phyloP scores from a whole-genome alignment of 202 grass and related monocot genomes.

The Schoenoplectus triqueter region DNA sequence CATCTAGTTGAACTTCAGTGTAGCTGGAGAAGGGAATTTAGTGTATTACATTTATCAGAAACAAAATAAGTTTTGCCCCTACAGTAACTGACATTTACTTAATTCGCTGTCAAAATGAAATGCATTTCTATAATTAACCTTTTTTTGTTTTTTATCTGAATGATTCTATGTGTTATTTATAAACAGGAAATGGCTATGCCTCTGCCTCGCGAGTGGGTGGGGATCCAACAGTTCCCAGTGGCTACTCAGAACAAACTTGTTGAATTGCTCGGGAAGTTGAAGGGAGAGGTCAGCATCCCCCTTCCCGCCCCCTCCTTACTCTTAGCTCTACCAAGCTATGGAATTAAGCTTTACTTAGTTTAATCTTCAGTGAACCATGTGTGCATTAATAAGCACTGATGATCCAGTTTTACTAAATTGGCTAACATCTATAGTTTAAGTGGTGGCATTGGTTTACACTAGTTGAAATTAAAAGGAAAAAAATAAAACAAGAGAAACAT shows the following conservation, averaged over 20 bases:
- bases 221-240: conserved; percentile 49
- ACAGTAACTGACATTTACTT: not conserved
- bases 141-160: not conserved
- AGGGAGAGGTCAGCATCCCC: conserved; percentile 25
- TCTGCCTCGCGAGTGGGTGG: conserved; percentile 44
- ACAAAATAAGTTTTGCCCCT: not conserved
- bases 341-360: not conserved
- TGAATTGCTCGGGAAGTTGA: conserved; percentile 40
- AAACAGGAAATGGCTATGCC: conserved; percentile 38
- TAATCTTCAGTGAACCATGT: not conserved
- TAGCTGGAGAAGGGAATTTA: not conserved
- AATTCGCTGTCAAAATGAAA: not conserved
- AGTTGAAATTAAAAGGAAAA: not conserved
- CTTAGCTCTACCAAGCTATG: not conserved
- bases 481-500: conserved; percentile 5
- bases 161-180: not conserved
- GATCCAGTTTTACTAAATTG: not conserved
- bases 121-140: not conserved
- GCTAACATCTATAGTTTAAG: not conserved
- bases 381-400: not conserved
- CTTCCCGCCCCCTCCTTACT: not conserved
- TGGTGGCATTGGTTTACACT: not conserved
- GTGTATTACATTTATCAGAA: not conserved
- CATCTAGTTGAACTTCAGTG: not conserved
- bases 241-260: conserved; percentile 46